A percentile compares a stretch with the other conserved stretches of the same genome.
phyloP scores from a whole-genome alignment of 2,329 filamentous ascomycete genomes.

The Aspergillus niger region DNA sequence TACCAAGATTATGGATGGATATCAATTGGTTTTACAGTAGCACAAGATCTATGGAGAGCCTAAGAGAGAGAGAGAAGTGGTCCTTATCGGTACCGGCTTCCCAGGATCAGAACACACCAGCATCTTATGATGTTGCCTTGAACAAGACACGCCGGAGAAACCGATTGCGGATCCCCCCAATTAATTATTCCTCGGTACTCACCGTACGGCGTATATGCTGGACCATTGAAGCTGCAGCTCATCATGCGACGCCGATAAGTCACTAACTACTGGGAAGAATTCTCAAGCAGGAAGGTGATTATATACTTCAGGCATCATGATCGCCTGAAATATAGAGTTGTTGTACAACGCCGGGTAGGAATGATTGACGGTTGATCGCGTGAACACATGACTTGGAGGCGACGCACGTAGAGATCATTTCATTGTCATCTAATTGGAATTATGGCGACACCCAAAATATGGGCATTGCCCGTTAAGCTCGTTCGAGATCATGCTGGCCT shows the following conservation, averaged over 20 bases:
- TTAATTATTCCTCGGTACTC: conserved; percentile 2
- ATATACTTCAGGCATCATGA: conserved; percentile 10
- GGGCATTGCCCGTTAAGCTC: background rate
- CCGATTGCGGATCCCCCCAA: conserved; percentile 16
- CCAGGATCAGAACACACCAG: no score
- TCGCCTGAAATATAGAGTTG: conserved; percentile 1
- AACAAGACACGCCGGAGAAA: background rate
- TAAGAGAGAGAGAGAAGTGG: background rate
- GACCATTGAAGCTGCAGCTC: conserved; percentile 2
- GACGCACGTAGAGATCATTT: background rate
- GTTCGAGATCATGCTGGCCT: background rate
- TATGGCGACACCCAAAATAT: background rate
- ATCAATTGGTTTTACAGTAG: background rate
- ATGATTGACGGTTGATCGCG: conserved; percentile 1
- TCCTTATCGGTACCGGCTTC: background rate
- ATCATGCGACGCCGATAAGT: conserved; percentile 18
- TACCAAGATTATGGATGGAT: background rate
- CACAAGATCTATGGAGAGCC: background rate
- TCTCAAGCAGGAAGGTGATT: conserved; percentile 16
- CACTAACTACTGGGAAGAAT: background rate
- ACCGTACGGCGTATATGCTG: background rate
- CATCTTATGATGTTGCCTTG: background rate
- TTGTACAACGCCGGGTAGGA: background rate
- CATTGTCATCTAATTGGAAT: background rate
- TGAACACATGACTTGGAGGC: background rate